Evolutionary conservation across 192 early-diverging fungal species (phyloP), one percentile per base, ranked within the genome.

Genomic region (Endogone sp.): DNA sequence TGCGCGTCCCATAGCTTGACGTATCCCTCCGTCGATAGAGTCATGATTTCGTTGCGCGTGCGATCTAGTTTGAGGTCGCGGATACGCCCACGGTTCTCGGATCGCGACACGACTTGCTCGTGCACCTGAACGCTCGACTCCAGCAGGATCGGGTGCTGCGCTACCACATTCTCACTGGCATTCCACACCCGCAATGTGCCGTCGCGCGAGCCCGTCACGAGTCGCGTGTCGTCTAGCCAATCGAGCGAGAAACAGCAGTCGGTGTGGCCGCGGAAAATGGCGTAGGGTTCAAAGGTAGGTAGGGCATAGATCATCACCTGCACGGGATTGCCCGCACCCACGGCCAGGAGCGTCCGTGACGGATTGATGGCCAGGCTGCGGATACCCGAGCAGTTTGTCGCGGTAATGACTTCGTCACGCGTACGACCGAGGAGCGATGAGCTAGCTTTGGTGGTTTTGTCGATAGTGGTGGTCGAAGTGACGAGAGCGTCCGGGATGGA

Each of bases 221-320:
- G 71, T 1, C 72, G 75, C 9, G 72, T 73, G 64, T 92, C 88
- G 23, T 76, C 70, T 3, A 86, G n/a, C 84, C 87, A 92, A 2
- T 68, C 73, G 49, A 92, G 61, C 0, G 86, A 75, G 70, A 92
- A 92, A 3, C 90, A 88, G 59, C 91, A 77, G 66, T 91, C 90
- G 28, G 66, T 62, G 66, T 92, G 90, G 23, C 85, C 86, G 29
- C 75, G 79, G 62, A 91, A 81, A 13, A 90, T 56, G 0, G 80
- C 85, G 23, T 85, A 65, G 21, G 85, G 82, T 28, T 79, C 77
- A 62, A 90, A 80, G n/a, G 72, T 69, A 16, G 90, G 90, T 9
- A 92, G 68, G 3, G 69, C 58, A 56, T 88, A 91, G 29, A 92
- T 72, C 29, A 88, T 89, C 22, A 74, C 73, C 60, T 89, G 87